Conservation (phyloP, 164 flowering plant genomes). For the Aristolochia contorta region DNA sequence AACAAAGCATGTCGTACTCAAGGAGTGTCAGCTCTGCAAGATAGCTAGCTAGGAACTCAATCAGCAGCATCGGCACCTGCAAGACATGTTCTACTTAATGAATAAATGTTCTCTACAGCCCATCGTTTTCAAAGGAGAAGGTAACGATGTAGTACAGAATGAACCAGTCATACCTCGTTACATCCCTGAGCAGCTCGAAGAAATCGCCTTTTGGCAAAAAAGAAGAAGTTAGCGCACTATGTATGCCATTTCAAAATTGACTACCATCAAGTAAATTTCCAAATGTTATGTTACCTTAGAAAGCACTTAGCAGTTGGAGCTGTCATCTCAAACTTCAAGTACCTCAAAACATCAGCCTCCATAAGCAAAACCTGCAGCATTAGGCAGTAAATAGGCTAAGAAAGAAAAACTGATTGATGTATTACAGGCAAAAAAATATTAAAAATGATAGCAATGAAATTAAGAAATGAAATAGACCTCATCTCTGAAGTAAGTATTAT, state of each 20-base stretch:
- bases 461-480: constrained; percentile 49
- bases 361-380: constrained; percentile 69
- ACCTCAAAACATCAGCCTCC: constrained; percentile 82
- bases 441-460: neutral
- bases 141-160: neutral
- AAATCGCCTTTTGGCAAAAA: constrained; percentile 48
- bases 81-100: neutral
- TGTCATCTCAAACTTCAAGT: constrained; percentile 89
- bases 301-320: constrained; percentile 89
- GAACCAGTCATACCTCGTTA: constrained; percentile 39
- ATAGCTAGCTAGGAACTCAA: constrained; percentile 83
- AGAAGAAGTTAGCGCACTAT: constrained; percentile 4
- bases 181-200: constrained; percentile 75
- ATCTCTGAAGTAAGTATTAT: constrained; percentile 86
- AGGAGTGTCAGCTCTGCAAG: constrained; percentile 84
- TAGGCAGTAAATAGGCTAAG: neutral
- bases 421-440: neutral
- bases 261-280: neutral
- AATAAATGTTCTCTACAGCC: neutral
- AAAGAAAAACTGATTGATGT: neutral
- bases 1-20: constrained; percentile 72
- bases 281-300: constrained; percentile 43
- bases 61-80: constrained; percentile 56
- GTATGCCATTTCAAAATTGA: too few species aligned
- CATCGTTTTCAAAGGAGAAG: neutral